Base-by-base conservation (phyloP, 2,329 filamentous ascomycete species). In the Exophiala xenobiotica region DNA sequence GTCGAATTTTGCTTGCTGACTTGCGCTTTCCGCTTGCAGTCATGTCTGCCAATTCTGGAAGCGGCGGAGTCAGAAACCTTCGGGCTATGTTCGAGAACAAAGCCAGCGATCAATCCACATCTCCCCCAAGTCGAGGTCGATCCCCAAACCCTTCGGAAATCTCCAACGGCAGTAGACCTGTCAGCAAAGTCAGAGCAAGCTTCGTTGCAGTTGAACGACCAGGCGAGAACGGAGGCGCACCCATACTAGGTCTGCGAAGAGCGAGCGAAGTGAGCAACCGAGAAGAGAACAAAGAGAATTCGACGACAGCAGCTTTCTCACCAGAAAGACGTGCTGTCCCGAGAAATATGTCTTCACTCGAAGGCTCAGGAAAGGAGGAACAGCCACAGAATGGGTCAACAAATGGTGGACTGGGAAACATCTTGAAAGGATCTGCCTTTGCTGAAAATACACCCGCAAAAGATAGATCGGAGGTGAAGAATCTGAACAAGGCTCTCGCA, bases 81-180 rank as follows among this genome's bases (percentile, higher is more conserved):
- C 79, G 86, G 63, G 87, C 87, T 65, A 89, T 88, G 79, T 90
- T 90, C 68, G 87, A 91, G 76, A 82, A 83, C 67, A 87, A 82
- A 70, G 81, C 78, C 67, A 80, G 82, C 61, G 75, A 75, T 56
- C 82, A 59, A 39, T 63, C 82, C 60, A 74, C 76, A 51, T 85
- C 80, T 62, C 79, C 83, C 59, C 82, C 83, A 12, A 85, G 86
- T 58, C 78, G 86, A 73, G 87, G 86, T 55, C 78, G 86, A 68
- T 86, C 84, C 51, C 85, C 85, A 47, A 81, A 77, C 49, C 67
- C 64, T 20, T 71, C 71, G 27, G 69, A 70, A 59, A 67, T 67
- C 59, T 68, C 68, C 55, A 69, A 62, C 52, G 51, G 68, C 69
- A 57, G 82, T 24, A 77, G 85, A 63, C 86, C 83, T 19, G 78